Conservation (phyloP, 2,329 filamentous ascomycete species). For the Sporothrix mexicana region DNA sequence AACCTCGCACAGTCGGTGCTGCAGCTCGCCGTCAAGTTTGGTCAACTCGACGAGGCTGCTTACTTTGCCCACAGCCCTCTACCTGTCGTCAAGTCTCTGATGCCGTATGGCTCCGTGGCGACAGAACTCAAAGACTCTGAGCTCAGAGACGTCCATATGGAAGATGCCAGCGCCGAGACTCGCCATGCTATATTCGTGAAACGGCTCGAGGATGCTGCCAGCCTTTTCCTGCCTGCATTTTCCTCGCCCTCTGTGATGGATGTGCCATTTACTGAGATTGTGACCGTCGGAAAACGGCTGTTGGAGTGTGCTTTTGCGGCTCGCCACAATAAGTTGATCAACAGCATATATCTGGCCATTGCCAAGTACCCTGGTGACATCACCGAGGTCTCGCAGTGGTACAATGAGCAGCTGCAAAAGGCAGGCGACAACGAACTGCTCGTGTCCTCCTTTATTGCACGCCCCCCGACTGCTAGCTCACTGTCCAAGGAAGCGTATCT, state of each 20-base stretch:
- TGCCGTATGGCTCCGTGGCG: neutral
- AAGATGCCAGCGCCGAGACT: neutral
- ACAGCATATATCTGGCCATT: constrained; percentile 46
- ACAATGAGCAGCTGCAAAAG: constrained; percentile 43
- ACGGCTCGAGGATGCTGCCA: constrained; percentile 27
- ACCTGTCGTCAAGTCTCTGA: constrained; percentile 43
- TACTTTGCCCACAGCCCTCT: constrained; percentile 49
- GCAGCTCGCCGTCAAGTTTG: constrained; percentile 39
- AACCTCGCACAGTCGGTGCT: constrained; percentile 46
- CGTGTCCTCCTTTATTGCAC: constrained; percentile 46
- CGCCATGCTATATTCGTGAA: constrained; percentile 3
- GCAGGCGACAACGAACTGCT: constrained; percentile 41
- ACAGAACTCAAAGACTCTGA: neutral
- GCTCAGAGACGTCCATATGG: neutral
- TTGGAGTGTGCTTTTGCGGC: constrained; percentile 42
- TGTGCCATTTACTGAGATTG: constrained; percentile 30
- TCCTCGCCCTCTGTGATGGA: neutral
- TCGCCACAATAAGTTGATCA: constrained; percentile 37
- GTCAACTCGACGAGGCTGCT: constrained; percentile 43
- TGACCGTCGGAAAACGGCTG: constrained; percentile 40
- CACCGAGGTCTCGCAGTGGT: constrained; percentile 43
- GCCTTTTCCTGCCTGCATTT: constrained; percentile 32
- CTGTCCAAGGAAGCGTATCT: constrained; percentile 39
- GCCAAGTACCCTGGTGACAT: constrained; percentile 39
- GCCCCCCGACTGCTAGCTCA: constrained; percentile 38